phyloP scores from a whole-genome alignment of 192 early-diverging fungal species.

The Entomortierella lignicola region DNA sequence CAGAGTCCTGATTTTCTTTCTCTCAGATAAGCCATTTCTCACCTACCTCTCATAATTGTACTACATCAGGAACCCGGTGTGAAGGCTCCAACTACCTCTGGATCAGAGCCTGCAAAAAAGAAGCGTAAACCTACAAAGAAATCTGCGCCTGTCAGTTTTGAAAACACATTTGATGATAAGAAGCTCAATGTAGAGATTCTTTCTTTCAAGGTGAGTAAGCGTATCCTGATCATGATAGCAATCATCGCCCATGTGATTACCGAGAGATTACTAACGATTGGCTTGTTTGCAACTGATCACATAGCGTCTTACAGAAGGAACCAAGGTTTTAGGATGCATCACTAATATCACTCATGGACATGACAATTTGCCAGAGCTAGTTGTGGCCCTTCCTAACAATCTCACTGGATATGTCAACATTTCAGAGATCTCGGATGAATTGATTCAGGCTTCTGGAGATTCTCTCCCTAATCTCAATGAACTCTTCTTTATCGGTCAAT shows the following conservation, averaged over 20 bases:
- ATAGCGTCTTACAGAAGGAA: constrained; percentile 78
- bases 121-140: constrained; percentile 67
- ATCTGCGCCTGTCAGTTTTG: constrained; percentile 29
- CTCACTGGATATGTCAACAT: constrained; percentile 86
- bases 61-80: constrained; percentile 34
- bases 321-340: constrained; percentile 81
- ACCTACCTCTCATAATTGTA: no score
- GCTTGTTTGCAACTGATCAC: constrained; percentile 3
- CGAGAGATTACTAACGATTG: neutral
- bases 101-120: constrained; percentile 64
- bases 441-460: constrained; percentile 77
- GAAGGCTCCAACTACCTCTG: constrained; percentile 47
- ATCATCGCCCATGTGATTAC: no score
- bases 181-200: constrained; percentile 59
- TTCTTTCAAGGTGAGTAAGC: constrained; percentile 64
- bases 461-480: constrained; percentile 74
- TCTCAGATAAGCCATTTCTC: no score
- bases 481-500: constrained; percentile 87
- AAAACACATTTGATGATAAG: constrained; percentile 41
- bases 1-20: neutral
- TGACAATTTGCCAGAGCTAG: constrained; percentile 70
- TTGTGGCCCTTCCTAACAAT: constrained; percentile 87
- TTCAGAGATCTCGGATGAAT: constrained; percentile 82
- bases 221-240: no score
- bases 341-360: constrained; percentile 74